Evolutionary conservation across 352 stramenopile species (phyloP), one percentile per base, ranked within the genome.

Genomic region (Globisporangium paddicum): DNA sequence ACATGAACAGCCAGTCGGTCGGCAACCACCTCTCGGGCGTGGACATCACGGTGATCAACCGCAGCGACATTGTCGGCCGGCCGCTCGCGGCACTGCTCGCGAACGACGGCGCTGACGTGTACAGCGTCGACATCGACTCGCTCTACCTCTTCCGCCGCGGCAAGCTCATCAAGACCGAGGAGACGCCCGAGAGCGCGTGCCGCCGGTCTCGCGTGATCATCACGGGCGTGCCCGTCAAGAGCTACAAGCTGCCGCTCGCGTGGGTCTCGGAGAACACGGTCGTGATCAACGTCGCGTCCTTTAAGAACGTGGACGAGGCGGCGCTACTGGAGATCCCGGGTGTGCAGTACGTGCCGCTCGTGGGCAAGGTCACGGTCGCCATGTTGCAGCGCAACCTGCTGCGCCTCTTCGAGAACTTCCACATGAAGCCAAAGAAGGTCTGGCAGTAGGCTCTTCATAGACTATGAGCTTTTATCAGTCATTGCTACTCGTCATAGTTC

Each of bases 341-440:
- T 48, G 89, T 98, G 34, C 87, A 87, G 58, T 98, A 98, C 78
- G 89, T 99, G 55, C 90, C 95, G 28, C 86, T 98, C 30, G 95
- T 99, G 26, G 96, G 96, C 51, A 98, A 98, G 69, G 96, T 99
- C 38, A 99, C 96, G 5, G 95, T 99, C 34, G 93, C 96, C 34
- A 97, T 98, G 78, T 76, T 99, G 25, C 90, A 99, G 74, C 84
- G 95, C 59, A 98, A 98, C 79, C 75, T 99, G 34, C 79, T 98
- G 59, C 82, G 88, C 64, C 75, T 99, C 23, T 97, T 98, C 79
- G 90, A 98, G 67, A 97, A 98, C 73, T 98, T 98, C 72, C 93
- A 98, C 79, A 86, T 83, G 71, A 87, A 93, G 67, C 83, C 81
- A 5, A 87, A 80, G 57, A 93, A 93, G 64, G 77, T 89, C 54